Percentiles rank a stretch among this genome's conserved stretches.
These are phyloP conservation scores for Aspergillus bridgeri DNA, from an alignment of 495 filamentous ascomycete species.

Conservation along the genomic window DNA sequence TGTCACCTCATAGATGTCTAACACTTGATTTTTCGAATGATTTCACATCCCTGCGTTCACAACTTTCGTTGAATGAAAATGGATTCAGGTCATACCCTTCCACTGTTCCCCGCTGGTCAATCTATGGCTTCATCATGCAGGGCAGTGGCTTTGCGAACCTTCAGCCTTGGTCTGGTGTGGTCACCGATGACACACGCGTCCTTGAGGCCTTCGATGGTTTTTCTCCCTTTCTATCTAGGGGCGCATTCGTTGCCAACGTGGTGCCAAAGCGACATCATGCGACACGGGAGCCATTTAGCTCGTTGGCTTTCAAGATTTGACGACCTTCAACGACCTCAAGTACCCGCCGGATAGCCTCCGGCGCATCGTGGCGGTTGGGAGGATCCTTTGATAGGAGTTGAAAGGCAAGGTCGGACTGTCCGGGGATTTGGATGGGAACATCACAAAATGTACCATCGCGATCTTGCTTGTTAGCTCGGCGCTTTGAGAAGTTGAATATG, in stretches of 20 bases:
- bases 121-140: conserved; percentile 68
- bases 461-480: conserved; percentile 38
- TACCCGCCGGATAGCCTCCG: conserved; percentile 87
- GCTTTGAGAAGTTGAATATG: conserved; percentile 14
- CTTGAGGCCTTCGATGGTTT: conserved; percentile 89
- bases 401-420: conserved; percentile 69
- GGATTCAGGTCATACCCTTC: conserved; percentile 42
- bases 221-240: conserved; percentile 92
- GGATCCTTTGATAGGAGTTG: conserved; percentile 91
- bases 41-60: conserved; percentile 64
- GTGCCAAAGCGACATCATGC: conserved; percentile 74
- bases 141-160: conserved; percentile 73
- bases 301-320: conserved; percentile 73
- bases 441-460: conserved; percentile 69
- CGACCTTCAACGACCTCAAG: conserved; percentile 73
- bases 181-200: conserved; percentile 88
- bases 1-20: conserved; percentile 47
- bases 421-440: conserved; percentile 51
- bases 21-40: conserved; percentile 63
- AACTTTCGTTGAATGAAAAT: conserved; percentile 61
- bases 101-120: conserved; percentile 66
- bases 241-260: conserved; percentile 82
- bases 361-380: conserved; percentile 82
- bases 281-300: conserved; percentile 76
- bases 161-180: conserved; percentile 76